Conservation (phyloP, 2,329 filamentous ascomycete genomes). For the Thermoascus crustaceus region DNA sequence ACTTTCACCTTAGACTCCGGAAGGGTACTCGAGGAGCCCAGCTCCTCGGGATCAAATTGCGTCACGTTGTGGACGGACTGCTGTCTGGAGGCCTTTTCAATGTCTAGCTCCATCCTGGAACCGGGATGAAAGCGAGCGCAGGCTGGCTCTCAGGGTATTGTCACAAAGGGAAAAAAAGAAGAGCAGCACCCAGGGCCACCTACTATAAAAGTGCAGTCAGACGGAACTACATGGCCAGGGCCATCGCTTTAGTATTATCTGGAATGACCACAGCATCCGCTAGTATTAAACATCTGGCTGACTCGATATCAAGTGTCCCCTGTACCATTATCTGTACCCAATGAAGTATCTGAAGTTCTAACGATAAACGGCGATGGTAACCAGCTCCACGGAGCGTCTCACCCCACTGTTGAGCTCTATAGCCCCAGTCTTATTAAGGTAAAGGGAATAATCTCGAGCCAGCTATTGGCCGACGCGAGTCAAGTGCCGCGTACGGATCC, state of each 20-base stretch:
- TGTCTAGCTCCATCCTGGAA: not conserved
- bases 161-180: not conserved
- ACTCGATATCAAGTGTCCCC: constrained; percentile 13
- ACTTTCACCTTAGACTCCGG: not conserved
- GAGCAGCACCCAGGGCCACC: too few species aligned
- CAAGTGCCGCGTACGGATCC: not conserved
- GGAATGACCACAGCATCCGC: too few species aligned
- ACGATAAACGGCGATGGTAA: not conserved
- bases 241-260: not conserved
- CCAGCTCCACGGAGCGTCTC: not conserved
- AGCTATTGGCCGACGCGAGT: not conserved
- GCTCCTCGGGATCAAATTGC: not conserved
- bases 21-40: not conserved
- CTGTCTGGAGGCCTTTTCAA: not conserved
- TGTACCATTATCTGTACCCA: constrained; percentile 3
- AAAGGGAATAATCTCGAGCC: not conserved
- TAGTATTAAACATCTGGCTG: constrained; percentile 9
- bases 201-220: too few species aligned
- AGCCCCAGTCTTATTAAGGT: not conserved
- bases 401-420: not conserved
- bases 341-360: not conserved
- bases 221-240: not conserved
- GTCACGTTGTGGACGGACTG: not conserved
- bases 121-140: not conserved
- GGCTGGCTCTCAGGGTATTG: not conserved